Conservation (phyloP, 2,329 filamentous ascomycete species). For the Arthrobotrys conoides region DNA sequence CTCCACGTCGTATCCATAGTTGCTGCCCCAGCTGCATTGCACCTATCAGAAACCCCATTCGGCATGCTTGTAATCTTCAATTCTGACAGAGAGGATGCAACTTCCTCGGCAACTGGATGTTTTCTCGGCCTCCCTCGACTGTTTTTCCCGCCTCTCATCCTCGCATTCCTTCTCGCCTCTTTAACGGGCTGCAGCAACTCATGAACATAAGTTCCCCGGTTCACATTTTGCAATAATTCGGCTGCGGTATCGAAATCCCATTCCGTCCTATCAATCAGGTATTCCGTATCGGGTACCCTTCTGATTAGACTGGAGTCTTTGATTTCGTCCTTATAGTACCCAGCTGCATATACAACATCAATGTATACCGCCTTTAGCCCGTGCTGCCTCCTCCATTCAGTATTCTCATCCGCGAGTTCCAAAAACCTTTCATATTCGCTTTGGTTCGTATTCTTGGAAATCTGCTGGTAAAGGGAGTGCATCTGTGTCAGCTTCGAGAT, state of each 20-base stretch:
- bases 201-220: conserved; percentile 51
- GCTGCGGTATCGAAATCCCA: conserved; percentile 57
- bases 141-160: conserved; percentile 28
- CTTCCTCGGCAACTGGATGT: conserved; percentile 21
- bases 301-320: conserved; percentile 43
- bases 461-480: conserved; percentile 52
- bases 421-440: conserved; percentile 49
- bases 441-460: conserved; percentile 21
- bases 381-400: conserved; percentile 51
- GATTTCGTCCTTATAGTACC: conserved; percentile 50
- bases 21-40: background rate
- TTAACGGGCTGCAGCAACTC: conserved; percentile 56
- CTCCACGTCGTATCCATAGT: conserved; percentile 23
- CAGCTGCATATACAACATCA: conserved; percentile 52
- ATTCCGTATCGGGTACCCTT: conserved; percentile 49
- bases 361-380: conserved; percentile 52
- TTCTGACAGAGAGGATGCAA: conserved; percentile 38
- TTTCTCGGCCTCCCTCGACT: conserved; percentile 46
- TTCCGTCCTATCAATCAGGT: conserved; percentile 52
- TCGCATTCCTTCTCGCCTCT: conserved; percentile 46
- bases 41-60: conserved; percentile 28
- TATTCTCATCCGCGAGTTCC: conserved; percentile 47
- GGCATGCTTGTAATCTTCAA: conserved; percentile 48
- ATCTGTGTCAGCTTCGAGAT: conserved; percentile 52
- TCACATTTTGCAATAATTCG: conserved; percentile 56